Evolutionary conservation across 1,284 basidiomycete species (phyloP).

Genomic region (Pseudozyma pruni): DNA sequence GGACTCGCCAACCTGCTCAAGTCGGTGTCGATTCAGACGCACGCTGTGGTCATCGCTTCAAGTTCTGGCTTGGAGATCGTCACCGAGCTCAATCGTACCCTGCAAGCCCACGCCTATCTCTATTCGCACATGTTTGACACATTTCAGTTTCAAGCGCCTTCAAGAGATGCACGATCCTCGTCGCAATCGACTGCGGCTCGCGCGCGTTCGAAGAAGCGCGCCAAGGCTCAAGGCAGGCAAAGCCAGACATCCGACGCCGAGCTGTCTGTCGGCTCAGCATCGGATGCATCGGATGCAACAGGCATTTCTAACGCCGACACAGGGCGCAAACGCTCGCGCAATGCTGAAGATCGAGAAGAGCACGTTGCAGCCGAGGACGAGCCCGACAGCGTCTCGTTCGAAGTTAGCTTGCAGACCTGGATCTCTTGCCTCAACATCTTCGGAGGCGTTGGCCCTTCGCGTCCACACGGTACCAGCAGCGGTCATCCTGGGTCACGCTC

Average conservation of each 20-base stretch:
- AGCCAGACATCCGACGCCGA: neutral
- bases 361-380: constrained; percentile 46
- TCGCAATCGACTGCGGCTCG: neutral
- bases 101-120: constrained; percentile 86
- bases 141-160: constrained; percentile 74
- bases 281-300: neutral
- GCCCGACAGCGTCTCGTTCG: constrained; percentile 73
- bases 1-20: constrained; percentile 44
- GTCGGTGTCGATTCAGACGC: constrained; percentile 41
- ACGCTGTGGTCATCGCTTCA: constrained; percentile 79
- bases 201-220: constrained; percentile 11
- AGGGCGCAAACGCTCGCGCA: neutral
- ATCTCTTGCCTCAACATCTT: constrained; percentile 92
- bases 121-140: constrained; percentile 81
- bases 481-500: constrained; percentile 9
- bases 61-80: constrained; percentile 79
- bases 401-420: constrained; percentile 82
- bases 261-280: constrained; percentile 6
- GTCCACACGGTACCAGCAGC: constrained; percentile 8
- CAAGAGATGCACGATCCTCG: neutral
- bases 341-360: constrained; percentile 17
- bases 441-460: constrained; percentile 75
- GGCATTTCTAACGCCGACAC: neutral
- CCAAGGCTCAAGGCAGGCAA: neutral
- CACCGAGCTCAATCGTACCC: constrained; percentile 84